A percentile compares a stretch with the other conserved stretches of the same genome.
These are phyloP conservation scores for Populus pruinosa DNA, from an alignment of 345 rosid genomes.

Conservation along the genomic window DNA sequence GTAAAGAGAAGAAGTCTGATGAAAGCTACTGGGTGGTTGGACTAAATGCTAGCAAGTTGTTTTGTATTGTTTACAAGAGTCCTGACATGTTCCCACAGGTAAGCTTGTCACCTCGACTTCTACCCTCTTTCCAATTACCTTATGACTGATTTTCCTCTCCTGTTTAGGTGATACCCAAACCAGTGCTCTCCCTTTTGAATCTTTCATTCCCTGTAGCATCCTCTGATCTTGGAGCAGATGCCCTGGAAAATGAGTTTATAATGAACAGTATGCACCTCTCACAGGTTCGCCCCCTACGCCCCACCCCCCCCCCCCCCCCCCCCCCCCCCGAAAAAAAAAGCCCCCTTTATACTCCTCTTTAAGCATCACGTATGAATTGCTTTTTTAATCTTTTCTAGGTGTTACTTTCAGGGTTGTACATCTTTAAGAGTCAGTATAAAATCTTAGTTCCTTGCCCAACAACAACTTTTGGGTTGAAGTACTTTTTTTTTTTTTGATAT, in stretches of 20 bases:
- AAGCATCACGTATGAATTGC: background rate
- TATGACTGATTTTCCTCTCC: conserved; percentile 8
- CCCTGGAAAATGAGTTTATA: conserved; percentile 89
- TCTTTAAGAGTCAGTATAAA: no score
- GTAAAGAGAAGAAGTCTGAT: conserved; percentile 57
- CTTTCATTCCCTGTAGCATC: conserved; percentile 78
- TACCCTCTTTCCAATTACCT: conserved; percentile 10
- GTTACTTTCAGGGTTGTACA: background rate
- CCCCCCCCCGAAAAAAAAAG: background rate
- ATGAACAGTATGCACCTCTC: conserved; percentile 55
- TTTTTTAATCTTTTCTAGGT: background rate
- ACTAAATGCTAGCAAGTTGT: conserved; percentile 60
- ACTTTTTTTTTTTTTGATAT: no score
- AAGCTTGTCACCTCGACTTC: conserved; percentile 9
- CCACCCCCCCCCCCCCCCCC: no score
- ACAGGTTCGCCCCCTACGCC: no score
- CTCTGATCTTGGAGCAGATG: conserved; percentile 86
- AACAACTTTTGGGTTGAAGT: no score
- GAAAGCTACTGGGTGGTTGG: conserved; percentile 94
- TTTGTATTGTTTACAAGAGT: conserved; percentile 65
- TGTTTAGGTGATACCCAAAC: conserved; percentile 83
- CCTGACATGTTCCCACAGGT: conserved; percentile 84
- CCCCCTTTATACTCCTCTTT: background rate
- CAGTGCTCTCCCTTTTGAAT: conserved; percentile 65
- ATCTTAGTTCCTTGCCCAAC: no score